phyloP scores from a whole-genome alignment of 2,329 filamentous ascomycete genomes.

The Phyllosticta ampelicida region DNA sequence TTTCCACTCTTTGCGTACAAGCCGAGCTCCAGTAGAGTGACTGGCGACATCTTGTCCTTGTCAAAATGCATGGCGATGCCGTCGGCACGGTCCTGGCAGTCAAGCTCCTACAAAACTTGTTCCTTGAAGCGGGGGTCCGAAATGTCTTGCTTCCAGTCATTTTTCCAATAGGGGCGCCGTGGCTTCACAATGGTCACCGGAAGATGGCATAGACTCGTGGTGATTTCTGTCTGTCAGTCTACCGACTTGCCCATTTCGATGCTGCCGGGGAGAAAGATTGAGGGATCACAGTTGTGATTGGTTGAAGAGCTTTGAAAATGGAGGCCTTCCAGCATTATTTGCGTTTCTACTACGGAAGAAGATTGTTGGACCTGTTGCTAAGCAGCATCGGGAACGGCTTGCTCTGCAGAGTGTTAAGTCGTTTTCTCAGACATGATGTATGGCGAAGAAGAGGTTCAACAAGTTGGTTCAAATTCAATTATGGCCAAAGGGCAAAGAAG shows the following conservation, averaged over 20 bases:
- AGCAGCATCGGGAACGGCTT: not conserved
- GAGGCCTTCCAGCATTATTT: conserved; percentile 10
- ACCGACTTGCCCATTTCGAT: conserved; percentile 36
- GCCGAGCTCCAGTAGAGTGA: conserved; percentile 52
- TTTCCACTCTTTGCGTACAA: conserved; percentile 38
- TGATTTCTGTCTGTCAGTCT: conserved; percentile 44
- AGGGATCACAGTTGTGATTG: conserved; percentile 14
- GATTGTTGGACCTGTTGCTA: conserved; percentile 14
- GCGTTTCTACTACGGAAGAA: conserved; percentile 10
- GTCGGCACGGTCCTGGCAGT: conserved; percentile 42
- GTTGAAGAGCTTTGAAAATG: conserved; percentile 15
- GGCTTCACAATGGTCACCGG: conserved; percentile 50
- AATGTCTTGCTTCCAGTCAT: conserved; percentile 39
- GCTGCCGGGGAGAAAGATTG: conserved; percentile 50
- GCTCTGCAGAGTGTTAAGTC: not conserved
- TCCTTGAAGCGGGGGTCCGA: conserved; percentile 35
- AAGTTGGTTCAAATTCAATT: not conserved
- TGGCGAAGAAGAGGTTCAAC: not conserved
- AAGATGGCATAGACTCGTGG: conserved; percentile 24
- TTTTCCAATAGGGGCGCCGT: conserved; percentile 46
- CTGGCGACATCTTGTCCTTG: conserved; percentile 40
- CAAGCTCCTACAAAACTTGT: conserved; percentile 53
- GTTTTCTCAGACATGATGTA: not conserved
- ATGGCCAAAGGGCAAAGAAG: not conserved
- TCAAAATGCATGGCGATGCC: conserved; percentile 50